A percentile compares a stretch with the other conserved stretches of the same genome.
These are phyloP conservation scores for Blastobotrys americana DNA, from an alignment of 805 yeast species.

Conservation along the genomic window DNA sequence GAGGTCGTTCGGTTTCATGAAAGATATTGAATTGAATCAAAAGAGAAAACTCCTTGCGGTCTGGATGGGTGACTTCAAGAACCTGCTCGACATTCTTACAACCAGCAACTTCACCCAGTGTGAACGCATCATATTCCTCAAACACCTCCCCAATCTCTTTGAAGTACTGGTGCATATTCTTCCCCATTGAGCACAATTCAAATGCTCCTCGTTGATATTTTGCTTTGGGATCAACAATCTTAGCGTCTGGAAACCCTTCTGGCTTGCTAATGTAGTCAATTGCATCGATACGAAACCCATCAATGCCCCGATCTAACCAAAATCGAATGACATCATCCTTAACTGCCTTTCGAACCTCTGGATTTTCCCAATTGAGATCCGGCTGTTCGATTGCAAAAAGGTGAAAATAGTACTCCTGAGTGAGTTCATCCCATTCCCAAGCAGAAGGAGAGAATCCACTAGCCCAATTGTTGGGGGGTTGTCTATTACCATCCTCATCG, in stretches of 20 bases:
- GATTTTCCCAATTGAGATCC: conserved; percentile 54
- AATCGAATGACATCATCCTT: conserved; percentile 42
- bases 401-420: conserved; percentile 50
- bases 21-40: conserved; percentile 9
- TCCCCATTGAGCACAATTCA: conserved; percentile 38
- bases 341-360: conserved; percentile 33
- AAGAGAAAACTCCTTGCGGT: conserved; percentile 26
- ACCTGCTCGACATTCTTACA: conserved; percentile 27
- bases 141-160: conserved; percentile 41
- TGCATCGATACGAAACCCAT: conserved; percentile 54
- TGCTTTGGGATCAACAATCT: conserved; percentile 36
- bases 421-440: conserved; percentile 48
- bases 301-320: conserved; percentile 51
- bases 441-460: conserved; percentile 48
- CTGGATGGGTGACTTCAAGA: conserved; percentile 19
- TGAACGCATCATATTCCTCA: conserved; percentile 44
- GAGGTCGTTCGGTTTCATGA: background rate
- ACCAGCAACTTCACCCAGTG: conserved; percentile 50
- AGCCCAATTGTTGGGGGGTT: conserved; percentile 52
- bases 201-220: conserved; percentile 30
- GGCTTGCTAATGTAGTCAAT: conserved; percentile 48
- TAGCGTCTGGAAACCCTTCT: conserved; percentile 42
- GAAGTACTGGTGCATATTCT: conserved; percentile 51
- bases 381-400: conserved; percentile 50
- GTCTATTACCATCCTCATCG: conserved; percentile 42